phyloP scores from a whole-genome alignment of 2,329 filamentous ascomycete species.

The Epicoccum nigrum region DNA sequence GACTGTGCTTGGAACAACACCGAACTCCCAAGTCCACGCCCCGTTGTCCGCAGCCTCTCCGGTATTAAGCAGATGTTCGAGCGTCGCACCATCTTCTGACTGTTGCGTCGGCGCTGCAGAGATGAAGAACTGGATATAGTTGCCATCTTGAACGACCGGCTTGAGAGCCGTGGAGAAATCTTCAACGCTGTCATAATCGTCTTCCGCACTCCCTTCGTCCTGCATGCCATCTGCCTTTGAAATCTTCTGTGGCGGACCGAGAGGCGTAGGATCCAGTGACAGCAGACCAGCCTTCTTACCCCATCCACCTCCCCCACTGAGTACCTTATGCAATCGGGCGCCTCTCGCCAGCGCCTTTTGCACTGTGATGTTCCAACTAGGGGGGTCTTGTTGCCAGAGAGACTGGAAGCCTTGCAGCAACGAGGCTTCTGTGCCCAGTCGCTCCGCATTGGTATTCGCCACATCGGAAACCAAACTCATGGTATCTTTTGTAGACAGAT shows the following conservation, averaged over 20 bases:
- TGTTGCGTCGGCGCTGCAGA: conserved; percentile 19
- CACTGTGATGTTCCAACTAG: conserved; percentile 30
- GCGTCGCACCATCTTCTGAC: background rate
- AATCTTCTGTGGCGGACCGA: conserved; percentile 9
- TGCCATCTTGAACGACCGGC: conserved; percentile 67
- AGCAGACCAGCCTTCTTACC: conserved; percentile 79
- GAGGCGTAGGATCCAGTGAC: conserved; percentile 69
- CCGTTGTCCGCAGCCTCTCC: background rate
- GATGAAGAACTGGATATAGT: conserved; percentile 59
- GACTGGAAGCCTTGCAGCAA: background rate
- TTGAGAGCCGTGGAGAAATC: conserved; percentile 51
- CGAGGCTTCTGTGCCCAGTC: background rate
- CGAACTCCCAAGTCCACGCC: conserved; percentile 43
- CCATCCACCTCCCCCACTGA: conserved; percentile 86
- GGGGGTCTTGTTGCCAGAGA: conserved; percentile 24
- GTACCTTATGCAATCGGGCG: conserved; percentile 56
- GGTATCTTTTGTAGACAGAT: background rate
- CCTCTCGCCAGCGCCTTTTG: conserved; percentile 33
- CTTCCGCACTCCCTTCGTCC: conserved; percentile 5
- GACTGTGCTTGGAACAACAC: conserved; percentile 53
- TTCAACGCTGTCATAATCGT: conserved; percentile 27
- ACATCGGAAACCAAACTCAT: background rate
- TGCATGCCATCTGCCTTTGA: no score
- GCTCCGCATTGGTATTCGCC: background rate
- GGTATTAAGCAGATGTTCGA: conserved; percentile 4